Conservation (phyloP, 208 protist genomes). For the Leishmania major region DNA sequence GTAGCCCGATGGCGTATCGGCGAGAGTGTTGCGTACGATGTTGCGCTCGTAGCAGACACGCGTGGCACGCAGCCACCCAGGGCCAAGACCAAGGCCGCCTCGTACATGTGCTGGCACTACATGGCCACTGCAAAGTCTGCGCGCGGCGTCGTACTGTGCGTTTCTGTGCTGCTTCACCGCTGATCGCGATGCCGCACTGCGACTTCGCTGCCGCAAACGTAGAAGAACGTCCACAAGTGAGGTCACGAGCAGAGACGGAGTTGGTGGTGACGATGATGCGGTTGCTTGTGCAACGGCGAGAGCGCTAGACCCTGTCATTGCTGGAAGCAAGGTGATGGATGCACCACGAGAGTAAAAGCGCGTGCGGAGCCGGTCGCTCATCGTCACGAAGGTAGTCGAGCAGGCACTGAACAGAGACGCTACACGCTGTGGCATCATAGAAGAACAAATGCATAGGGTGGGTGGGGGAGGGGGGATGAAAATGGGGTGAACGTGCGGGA, state of each 20-base stretch:
- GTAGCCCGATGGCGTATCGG: slow-evolving; percentile 76
- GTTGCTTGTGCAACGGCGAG: not conserved
- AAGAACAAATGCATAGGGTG: not conserved
- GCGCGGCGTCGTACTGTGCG: not conserved
- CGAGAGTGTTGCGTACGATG: slow-evolving; percentile 62
- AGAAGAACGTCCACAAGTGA: no score
- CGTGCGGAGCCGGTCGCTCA: not conserved
- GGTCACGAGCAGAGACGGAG: not conserved
- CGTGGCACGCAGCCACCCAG: slow-evolving; percentile 16
- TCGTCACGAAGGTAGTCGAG: not conserved
- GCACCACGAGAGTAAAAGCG: not conserved
- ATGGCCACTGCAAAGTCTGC: not conserved
- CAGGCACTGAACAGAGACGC: not conserved
- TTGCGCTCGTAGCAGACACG: slow-evolving; percentile 43
- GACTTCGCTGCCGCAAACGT: not conserved
- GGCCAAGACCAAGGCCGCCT: not conserved
- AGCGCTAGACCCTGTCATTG: not conserved
- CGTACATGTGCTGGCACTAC: not conserved
- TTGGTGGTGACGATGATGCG: not conserved
- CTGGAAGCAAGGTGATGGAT: not conserved
- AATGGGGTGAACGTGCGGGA: not conserved
- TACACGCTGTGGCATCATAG: not conserved
- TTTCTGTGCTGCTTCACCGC: not conserved
- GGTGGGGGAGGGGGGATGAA: not conserved
- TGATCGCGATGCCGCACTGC: not conserved